Evolutionary conservation across 2,329 filamentous ascomycete genomes (phyloP).

Genomic region (Fusarium sp.): DNA sequence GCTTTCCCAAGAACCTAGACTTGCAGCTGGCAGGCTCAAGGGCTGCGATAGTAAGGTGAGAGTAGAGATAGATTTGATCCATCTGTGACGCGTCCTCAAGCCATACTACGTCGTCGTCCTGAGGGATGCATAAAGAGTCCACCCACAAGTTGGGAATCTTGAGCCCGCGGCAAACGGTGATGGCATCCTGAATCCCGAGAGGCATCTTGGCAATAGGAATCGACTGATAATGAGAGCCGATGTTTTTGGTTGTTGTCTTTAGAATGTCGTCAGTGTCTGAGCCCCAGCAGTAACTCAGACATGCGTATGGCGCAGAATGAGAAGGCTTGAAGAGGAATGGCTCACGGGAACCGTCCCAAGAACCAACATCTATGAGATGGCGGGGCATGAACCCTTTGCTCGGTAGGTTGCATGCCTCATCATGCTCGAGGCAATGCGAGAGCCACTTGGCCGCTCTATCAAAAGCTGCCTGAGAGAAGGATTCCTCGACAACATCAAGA

Average conservation of each 20-base stretch:
- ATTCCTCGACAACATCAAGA: background rate
- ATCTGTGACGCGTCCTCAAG: conserved; percentile 2
- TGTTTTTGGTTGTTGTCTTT: background rate
- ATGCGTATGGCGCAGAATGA: background rate
- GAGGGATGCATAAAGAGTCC: background rate
- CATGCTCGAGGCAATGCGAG: background rate
- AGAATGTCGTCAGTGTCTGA: conserved; percentile 2
- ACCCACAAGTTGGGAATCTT: conserved; percentile 6
- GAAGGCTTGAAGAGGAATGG: conserved; percentile 4
- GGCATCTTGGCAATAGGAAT: background rate
- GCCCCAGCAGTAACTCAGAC: conserved; percentile 9
- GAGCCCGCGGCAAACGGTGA: background rate
- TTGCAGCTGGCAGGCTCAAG: conserved; percentile 1
- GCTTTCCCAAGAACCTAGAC: background rate
- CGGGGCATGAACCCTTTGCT: background rate
- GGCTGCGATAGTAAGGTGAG: background rate
- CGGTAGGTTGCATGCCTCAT: background rate
- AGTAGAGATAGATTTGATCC: conserved; percentile 7
- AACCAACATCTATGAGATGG: background rate
- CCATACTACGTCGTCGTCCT: background rate
- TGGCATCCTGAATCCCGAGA: background rate
- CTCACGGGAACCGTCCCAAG: background rate
- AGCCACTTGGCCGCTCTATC: conserved; percentile 1
- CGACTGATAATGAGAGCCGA: background rate
- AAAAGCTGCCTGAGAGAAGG: background rate